Percentiles rank a stretch among this genome's conserved stretches.
phyloP scores from a whole-genome alignment of 225 moss, liverwort and hornwort species.

The Marchantia polymorpha region DNA sequence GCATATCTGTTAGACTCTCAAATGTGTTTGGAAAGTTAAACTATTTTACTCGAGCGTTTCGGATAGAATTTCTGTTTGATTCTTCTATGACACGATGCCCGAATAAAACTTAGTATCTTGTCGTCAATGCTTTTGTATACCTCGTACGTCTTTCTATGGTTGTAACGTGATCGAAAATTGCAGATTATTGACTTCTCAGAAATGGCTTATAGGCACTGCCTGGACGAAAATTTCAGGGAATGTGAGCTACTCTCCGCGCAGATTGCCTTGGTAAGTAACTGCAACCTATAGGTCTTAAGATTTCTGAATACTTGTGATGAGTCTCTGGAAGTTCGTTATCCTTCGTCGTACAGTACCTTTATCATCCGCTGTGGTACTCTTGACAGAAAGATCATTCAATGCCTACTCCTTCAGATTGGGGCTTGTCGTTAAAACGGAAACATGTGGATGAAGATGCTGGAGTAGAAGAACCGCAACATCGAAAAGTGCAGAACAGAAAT shows the following conservation, averaged over 20 bases:
- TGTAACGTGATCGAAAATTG: background rate
- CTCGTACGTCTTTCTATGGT: background rate
- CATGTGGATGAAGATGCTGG: slow-evolving; percentile 44
- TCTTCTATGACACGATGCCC: background rate
- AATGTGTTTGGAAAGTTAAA: background rate
- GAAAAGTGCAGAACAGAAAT: slow-evolving; percentile 72
- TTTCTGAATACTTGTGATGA: background rate
- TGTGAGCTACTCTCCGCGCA: slow-evolving; percentile 47
- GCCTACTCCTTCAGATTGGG: slow-evolving; percentile 23
- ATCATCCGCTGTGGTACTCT: slow-evolving; percentile 12
- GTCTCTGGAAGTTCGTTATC: background rate
- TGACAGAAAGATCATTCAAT: slow-evolving; percentile 57
- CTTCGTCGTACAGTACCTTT: background rate
- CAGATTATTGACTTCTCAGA: slow-evolving; percentile 85
- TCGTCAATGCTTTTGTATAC: background rate
- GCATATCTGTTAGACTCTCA: background rate
- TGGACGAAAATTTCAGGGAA: slow-evolving; percentile 63
- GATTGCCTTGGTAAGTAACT: slow-evolving; percentile 46
- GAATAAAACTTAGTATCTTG: background rate
- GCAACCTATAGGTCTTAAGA: background rate
- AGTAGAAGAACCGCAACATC: slow-evolving; percentile 71
- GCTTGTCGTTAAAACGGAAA: slow-evolving; percentile 9
- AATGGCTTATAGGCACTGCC: slow-evolving; percentile 62
- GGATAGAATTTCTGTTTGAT: background rate
- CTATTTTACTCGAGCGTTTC: too few relatives aligned